Base-by-base conservation (phyloP, 129 eudicot species). In the Centaurea solstitialis region DNA sequence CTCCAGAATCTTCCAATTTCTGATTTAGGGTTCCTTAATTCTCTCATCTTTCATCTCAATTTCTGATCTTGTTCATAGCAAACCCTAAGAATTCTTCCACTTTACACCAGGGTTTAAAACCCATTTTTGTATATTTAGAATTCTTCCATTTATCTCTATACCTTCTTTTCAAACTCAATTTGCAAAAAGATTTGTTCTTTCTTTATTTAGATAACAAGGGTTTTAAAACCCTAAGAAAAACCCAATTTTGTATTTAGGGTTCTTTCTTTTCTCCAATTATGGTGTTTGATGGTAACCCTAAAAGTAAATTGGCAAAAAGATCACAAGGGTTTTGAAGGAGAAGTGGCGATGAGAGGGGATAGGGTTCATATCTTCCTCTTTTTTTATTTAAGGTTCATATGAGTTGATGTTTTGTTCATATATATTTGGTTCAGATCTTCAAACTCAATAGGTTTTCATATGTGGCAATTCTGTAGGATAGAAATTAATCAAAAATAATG, bases 331-430 rank as follows among this genome's bases (percentile, higher is more conserved):
- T 70, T 53, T 15, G 66, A 50, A 59, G 71, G 79, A 76, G 11
- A 7, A 40, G 18, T 53, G 70, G 39, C 24, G 40, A 87, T 87
- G 93, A 83, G 79, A 81, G 88, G 85, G 61, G 89, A 85, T 65
- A 89, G 59, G n/a, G n/a, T n/a, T n/a, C n/a, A n/a, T n/a, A n/a
- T n/a, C n/a, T n/a, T n/a, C n/a, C n/a, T n/a, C n/a, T n/a, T n/a
- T n/a, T n/a, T n/a, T n/a, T n/a, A n/a, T n/a, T n/a, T n/a, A n/a
- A n/a, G n/a, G n/a, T n/a, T n/a, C n/a, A n/a, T n/a, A n/a, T n/a
- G n/a, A n/a, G n/a, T n/a, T n/a, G n/a, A n/a, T n/a, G n/a, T n/a
- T n/a, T n/a, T n/a, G n/a, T n/a, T n/a, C n/a, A n/a, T n/a, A n/a
- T n/a, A n/a, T n/a, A n/a, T n/a, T n/a, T n/a, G n/a, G n/a, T n/a